These are phyloP conservation scores for Mycena indigotica DNA, from an alignment of 768 basidiomycete species.

Conservation along the genomic window DNA sequence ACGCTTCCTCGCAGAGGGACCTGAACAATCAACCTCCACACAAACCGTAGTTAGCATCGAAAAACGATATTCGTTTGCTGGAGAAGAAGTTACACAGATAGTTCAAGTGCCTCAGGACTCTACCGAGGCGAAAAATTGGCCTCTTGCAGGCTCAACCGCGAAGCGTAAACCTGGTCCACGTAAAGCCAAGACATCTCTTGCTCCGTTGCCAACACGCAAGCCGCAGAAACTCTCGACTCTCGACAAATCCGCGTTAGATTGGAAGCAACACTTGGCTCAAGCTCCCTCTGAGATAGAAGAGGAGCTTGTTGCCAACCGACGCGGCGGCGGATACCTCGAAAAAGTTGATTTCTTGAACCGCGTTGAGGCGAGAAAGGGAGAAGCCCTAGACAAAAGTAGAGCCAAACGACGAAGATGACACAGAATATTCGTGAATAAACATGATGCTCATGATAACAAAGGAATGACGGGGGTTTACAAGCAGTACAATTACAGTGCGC, in stretches of 20 bases:
- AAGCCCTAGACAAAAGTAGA: constrained; percentile 53
- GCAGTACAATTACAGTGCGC: neutral
- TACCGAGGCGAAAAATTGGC: constrained; percentile 77
- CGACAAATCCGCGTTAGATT: constrained; percentile 87
- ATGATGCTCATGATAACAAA: neutral
- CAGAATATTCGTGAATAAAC: neutral
- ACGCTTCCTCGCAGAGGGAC: constrained; percentile 64
- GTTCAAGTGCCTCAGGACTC: constrained; percentile 75
- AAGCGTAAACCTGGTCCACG: constrained; percentile 63
- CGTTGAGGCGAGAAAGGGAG: constrained; percentile 73
- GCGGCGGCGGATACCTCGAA: constrained; percentile 72
- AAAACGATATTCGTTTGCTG: constrained; percentile 74
- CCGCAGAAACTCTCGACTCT: constrained; percentile 80
- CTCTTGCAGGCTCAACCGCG: constrained; percentile 43
- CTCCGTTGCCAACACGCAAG: constrained; percentile 57
- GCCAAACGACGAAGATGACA: neutral
- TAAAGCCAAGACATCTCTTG: constrained; percentile 61
- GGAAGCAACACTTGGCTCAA: constrained; percentile 64
- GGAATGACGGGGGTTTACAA: neutral
- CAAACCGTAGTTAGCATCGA: constrained; percentile 59
- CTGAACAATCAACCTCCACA: constrained; percentile 24
- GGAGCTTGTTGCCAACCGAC: constrained; percentile 73
- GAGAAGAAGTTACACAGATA: constrained; percentile 73
- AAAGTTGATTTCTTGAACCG: constrained; percentile 82
- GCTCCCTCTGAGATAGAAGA: constrained; percentile 53